Percentiles rank a stretch among this genome's conserved stretches.
phyloP scores from a whole-genome alignment of 768 basidiomycete species.

The Leccinum broughii region DNA sequence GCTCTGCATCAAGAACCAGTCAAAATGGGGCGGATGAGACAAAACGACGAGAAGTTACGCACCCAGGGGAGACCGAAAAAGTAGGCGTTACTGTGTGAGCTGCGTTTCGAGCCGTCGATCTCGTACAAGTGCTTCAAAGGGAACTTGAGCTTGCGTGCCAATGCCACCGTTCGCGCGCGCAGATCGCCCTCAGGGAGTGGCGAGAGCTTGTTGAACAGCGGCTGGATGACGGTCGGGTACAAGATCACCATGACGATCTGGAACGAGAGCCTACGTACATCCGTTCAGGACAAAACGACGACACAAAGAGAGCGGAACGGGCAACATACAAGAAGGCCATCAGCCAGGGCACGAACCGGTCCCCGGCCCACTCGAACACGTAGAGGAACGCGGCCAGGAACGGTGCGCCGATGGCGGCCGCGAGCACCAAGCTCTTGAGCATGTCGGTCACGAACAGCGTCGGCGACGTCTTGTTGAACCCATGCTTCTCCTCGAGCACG shows the following conservation, averaged over 20 bases:
- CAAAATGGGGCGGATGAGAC: background rate
- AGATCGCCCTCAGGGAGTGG: constrained; percentile 79
- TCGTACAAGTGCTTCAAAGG: constrained; percentile 94
- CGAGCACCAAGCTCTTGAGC: constrained; percentile 75
- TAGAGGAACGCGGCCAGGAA: constrained; percentile 86
- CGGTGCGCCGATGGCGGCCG: constrained; percentile 73
- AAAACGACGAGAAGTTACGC: constrained; percentile 15
- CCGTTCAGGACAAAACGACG: background rate
- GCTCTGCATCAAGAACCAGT: constrained; percentile 45
- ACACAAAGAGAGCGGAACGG: background rate
- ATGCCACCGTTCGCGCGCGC: constrained; percentile 69
- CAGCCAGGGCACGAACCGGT: constrained; percentile 88
- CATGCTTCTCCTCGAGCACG: constrained; percentile 91
- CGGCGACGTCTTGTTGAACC: constrained; percentile 94
- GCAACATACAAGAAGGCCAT: constrained; percentile 84
- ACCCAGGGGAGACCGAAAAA: constrained; percentile 98
- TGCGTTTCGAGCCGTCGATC: constrained; percentile 95
- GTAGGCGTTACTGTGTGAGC: constrained; percentile 96
- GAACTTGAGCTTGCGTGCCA: constrained; percentile 85
- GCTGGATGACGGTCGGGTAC: constrained; percentile 88
- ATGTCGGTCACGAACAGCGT: constrained; percentile 75
- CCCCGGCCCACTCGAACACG: constrained; percentile 92
- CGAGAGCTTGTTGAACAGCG: constrained; percentile 96
- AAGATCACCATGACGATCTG: constrained; percentile 82
- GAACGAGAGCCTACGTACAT: constrained; percentile 61